A percentile compares a stretch with the other conserved stretches of the same genome.
Conservation (phyloP, 352 stramenopile genomes). For the Aphanomyces cochlioides region DNA sequence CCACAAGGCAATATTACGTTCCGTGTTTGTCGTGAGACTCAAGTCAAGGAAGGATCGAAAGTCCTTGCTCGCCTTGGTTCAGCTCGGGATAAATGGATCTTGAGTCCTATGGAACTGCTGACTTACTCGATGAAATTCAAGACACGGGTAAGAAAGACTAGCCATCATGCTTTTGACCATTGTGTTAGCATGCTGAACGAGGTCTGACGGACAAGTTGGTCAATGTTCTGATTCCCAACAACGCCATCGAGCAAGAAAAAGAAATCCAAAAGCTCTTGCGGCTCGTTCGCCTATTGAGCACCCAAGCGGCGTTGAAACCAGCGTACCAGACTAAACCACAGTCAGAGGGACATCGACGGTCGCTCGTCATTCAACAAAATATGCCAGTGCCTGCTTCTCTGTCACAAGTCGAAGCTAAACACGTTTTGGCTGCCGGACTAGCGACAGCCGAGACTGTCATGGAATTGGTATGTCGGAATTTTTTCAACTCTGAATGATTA, state of each 20-base stretch:
- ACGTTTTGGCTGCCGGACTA: constrained; percentile 5
- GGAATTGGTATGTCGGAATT: constrained; percentile 5
- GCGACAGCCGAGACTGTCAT: constrained; percentile 14
- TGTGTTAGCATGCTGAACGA: constrained; percentile 16
- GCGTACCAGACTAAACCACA: neutral
- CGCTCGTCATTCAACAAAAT: no score
- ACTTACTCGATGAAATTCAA: constrained; percentile 15
- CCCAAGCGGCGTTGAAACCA: neutral
- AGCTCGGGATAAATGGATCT: constrained; percentile 16
- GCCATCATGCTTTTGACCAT: neutral
- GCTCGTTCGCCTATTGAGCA: neutral
- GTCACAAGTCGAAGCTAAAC: neutral
- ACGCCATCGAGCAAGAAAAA: constrained; percentile 19
- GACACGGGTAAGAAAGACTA: constrained; percentile 8
- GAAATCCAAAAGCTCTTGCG: constrained; percentile 24
- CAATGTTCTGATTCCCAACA: neutral
- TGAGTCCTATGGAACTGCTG: constrained; percentile 16
- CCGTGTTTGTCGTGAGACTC: constrained; percentile 6
- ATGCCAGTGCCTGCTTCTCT: neutral
- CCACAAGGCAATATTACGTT: constrained; percentile 15
- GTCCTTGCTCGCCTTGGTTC: constrained; percentile 4
- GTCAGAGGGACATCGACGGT: neutral
- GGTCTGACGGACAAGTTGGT: constrained; percentile 6
- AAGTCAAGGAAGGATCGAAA: neutral
- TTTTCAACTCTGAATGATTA: neutral